Base-by-base conservation (phyloP, 2,329 filamentous ascomycete genomes). In the Exophiala calicioides region DNA sequence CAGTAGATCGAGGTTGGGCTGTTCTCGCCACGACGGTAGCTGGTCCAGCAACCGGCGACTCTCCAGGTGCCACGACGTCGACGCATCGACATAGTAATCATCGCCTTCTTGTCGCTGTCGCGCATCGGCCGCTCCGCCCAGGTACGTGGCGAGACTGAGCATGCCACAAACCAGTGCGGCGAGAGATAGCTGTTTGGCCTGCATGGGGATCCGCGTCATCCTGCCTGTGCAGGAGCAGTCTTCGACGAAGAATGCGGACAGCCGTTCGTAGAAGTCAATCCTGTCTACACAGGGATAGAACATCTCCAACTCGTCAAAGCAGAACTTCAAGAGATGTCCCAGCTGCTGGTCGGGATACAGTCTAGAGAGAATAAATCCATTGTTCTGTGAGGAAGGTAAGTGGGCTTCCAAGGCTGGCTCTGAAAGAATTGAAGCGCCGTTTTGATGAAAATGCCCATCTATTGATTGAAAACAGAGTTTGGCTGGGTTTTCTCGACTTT, bases 261-360 rank as follows among this genome's bases (percentile, higher is more conserved):
- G 4, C 6, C 42, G 42, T 15, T 29, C 13, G 16, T 45, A 45
- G 15, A 36, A 45, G 33, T 45, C 42, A 6, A 19, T 5, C 21
- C 42, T 19, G 19, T 45, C 42, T 7, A 45, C 31, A 24, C 42
- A 45, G 21, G 42, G 42, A 20, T 45, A 45, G 12, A 40, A 45
- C n/a, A 37, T 15, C 20, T 45, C 42, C 10, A 45, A 10, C 20
- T 45, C 42, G 32, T 45, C 42, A 26, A 45, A 45, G 16, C 20
- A 45, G 26, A 15, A 30, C 23, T 36, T 30, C n/a, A 45, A 27
- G 3, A 30, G 12, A n/a, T 20, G n/a, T n/a, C 42, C 42, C 7
- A 38, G 24, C 4, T 20, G 13, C 24, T 29, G 32, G 24, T 27
- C 32, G 10, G 33, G 26, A 8, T 19, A 20, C 9, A 36, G 42